Conservation (phyloP, 306 rosid species). For the Corylus avellana region DNA sequence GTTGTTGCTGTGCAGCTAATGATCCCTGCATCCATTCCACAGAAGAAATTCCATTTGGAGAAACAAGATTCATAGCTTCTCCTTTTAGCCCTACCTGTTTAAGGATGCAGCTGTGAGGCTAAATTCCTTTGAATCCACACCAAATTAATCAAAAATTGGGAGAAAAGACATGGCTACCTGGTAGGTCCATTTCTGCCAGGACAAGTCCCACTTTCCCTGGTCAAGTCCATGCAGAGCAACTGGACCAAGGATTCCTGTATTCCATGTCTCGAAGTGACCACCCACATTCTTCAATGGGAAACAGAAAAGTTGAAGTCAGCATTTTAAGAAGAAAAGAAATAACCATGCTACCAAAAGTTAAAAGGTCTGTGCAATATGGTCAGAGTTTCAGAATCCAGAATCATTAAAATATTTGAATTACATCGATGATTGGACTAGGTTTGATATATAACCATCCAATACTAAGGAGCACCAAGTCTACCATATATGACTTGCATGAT, state of each 20-base stretch:
- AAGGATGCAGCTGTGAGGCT: constrained; percentile 18
- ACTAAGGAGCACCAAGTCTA: neutral
- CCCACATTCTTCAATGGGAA: constrained; percentile 74
- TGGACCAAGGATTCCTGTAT: constrained; percentile 98
- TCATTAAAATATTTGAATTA: neutral
- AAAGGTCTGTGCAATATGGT: neutral
- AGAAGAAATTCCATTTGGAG: constrained; percentile 70
- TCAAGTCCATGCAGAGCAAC: constrained; percentile 90
- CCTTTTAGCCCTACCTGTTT: constrained; percentile 94
- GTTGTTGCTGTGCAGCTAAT: constrained; percentile 58
- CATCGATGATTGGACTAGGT: constrained; percentile 9
- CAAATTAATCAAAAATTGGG: constrained; percentile 2
- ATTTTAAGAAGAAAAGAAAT: neutral
- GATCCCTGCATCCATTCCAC: constrained; percentile 85
- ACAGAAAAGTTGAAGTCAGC: constrained; percentile 19
- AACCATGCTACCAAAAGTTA: neutral
- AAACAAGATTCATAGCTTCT: constrained; percentile 88
- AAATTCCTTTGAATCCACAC: constrained; percentile 17
- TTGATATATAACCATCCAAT: constrained; percentile 4
- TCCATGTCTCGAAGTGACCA: constrained; percentile 92
- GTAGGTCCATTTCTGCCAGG: constrained; percentile 97
- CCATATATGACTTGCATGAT: neutral
- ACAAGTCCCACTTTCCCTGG: constrained; percentile 87
- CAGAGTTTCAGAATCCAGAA: constrained; percentile 8
- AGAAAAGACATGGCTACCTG: constrained; percentile 57